Base-by-base conservation (phyloP, 78 protist species). In the Ministeria vibrans region DNA sequence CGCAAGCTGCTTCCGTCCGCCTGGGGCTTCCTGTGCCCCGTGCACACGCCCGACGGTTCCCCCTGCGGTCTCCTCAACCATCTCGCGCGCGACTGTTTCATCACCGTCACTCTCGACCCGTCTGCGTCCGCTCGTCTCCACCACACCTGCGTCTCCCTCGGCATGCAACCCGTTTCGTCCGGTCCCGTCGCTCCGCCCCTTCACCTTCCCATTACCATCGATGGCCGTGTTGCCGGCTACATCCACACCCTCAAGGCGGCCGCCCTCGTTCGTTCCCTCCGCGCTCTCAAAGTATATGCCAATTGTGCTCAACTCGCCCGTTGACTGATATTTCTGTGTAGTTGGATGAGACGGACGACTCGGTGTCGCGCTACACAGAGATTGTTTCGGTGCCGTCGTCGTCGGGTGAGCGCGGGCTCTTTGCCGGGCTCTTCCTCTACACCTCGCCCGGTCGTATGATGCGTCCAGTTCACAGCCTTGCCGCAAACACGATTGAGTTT, bases 21-120 rank as follows among this genome's bases (percentile, higher is more conserved):
- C 18, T 98, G 95, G 94, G 98, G 99, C 69, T 98, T 95, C 90
- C 38, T 98, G 32, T 98, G 99, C 84, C 99, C 99, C 44, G 99
- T 97, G 36, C 99, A 98, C 95, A 97, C 99, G 4, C 99, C 99
- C 46, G 99, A 98, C 76, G 99, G 99, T 28, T 88, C 96, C 34
- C 98, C 99, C 36, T 98, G 99, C 74, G 99, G 99, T 45, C 88
- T 98, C 38, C 79, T 97, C 36, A 95, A 95, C 85, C 99, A 97
- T 79, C 77, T 98, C 43, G 51, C 98, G 0, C 25, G 51, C 30
- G 42, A 36, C 15, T 93, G 98, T 82, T 25, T n/a, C n/a, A n/a
- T n/a, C n/a, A n/a, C n/a, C n/a, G n/a, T n/a, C n/a, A n/a, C n/a
- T n/a, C n/a, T n/a, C n/a, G n/a, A n/a, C n/a, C n/a, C n/a, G n/a